Evolutionary conservation across 164 flowering plant genomes (phyloP).

Genomic region (Stephania cephalantha): DNA sequence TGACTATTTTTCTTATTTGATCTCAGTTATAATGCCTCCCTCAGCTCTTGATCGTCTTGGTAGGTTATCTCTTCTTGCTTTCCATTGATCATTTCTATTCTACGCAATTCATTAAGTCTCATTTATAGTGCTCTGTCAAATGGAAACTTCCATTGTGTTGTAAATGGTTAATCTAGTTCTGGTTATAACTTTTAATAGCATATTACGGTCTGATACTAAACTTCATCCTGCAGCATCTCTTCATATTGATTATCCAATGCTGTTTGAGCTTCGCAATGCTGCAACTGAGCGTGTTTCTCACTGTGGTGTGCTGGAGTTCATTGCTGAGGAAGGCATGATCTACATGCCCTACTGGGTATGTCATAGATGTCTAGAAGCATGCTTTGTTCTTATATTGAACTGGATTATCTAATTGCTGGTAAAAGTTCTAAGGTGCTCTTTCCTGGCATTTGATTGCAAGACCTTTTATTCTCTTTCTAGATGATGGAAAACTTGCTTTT

Average conservation of each 20-base stretch:
- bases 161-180: background rate
- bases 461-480: slow-evolving; percentile 24
- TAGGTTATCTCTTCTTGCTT: slow-evolving; percentile 24
- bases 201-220: background rate
- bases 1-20: slow-evolving; percentile 7
- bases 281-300: slow-evolving; percentile 76
- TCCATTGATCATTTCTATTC: slow-evolving; percentile 29
- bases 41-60: slow-evolving; percentile 84
- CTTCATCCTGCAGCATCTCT: slow-evolving; percentile 46
- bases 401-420: background rate
- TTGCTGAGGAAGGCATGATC: slow-evolving; percentile 96
- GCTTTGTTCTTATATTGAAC: background rate
- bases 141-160: background rate
- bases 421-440: background rate
- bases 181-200: background rate
- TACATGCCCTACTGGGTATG: slow-evolving; percentile 90
- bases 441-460: background rate
- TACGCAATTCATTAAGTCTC: background rate
- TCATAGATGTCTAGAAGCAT: background rate
- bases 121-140: background rate
- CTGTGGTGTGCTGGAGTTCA: slow-evolving; percentile 90
- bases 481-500: slow-evolving; percentile 97
- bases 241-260: slow-evolving; percentile 93
- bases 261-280: slow-evolving; percentile 81
- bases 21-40: slow-evolving; percentile 72